phyloP scores from a whole-genome alignment of 768 basidiomycete species.

The Strobilomyces echinocephalus region DNA sequence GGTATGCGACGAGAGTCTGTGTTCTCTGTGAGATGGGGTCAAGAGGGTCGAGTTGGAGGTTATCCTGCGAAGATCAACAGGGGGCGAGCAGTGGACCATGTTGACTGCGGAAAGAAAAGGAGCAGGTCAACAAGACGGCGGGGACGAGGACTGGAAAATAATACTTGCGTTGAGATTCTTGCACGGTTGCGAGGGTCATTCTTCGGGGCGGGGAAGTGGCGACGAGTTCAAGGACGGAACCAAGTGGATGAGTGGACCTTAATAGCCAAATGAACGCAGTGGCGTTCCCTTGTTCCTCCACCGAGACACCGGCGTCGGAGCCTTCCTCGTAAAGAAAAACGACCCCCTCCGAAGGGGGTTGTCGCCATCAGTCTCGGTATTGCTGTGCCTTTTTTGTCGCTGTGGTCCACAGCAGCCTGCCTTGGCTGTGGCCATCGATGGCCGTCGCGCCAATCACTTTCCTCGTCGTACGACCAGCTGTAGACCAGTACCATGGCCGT shows the following conservation, averaged over 20 bases:
- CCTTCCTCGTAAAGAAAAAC: not conserved
- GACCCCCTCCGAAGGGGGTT: conserved; percentile 12
- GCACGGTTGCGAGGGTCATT: conserved; percentile 15
- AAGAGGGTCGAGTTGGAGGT: conserved; percentile 45
- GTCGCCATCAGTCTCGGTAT: not conserved
- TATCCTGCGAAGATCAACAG: conserved; percentile 52
- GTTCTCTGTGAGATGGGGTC: conserved; percentile 35
- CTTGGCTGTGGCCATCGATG: not conserved
- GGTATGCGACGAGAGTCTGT: conserved; percentile 38
- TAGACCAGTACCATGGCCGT: no score
- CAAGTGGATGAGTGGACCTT: conserved; percentile 14
- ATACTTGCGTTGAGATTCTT: conserved; percentile 17
- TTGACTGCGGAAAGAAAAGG: conserved; percentile 9
- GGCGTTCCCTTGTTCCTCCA: conserved; percentile 11
- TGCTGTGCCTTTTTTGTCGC: conserved; percentile 1
- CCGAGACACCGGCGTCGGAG: not conserved
- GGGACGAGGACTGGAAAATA: not conserved
- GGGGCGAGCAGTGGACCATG: conserved; percentile 28
- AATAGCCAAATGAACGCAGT: conserved; percentile 19
- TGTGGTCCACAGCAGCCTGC: not conserved
- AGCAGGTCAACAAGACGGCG: not conserved
- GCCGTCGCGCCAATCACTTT: not conserved
- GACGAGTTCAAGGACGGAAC: conserved; percentile 6
- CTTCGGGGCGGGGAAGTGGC: not conserved
- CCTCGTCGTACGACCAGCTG: no score